These are phyloP conservation scores for Podaxis mareebaensis DNA, from an alignment of 768 basidiomycete genomes.

Conservation along the genomic window DNA sequence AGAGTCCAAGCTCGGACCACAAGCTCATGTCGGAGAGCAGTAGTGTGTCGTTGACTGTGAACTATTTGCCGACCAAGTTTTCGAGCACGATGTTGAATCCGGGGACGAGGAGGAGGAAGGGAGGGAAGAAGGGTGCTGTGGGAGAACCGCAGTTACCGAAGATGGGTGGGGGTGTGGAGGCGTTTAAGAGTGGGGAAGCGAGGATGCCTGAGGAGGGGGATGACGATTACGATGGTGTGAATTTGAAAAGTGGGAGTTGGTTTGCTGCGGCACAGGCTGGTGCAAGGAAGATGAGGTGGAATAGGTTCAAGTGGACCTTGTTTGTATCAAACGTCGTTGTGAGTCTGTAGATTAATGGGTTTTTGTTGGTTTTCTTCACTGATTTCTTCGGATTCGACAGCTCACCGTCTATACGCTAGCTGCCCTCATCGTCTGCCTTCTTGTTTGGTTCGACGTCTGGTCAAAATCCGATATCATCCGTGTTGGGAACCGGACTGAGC, in stretches of 20 bases:
- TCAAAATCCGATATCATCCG: conserved; percentile 68
- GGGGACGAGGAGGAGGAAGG: conserved; percentile 41
- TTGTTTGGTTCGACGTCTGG: conserved; percentile 81
- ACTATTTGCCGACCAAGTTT: conserved; percentile 31
- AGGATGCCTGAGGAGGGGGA: conserved; percentile 53
- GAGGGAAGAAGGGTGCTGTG: conserved; percentile 17
- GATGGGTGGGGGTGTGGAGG: conserved; percentile 71
- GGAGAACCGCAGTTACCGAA: conserved; percentile 40
- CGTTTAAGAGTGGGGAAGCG: conserved; percentile 52
- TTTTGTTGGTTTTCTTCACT: background rate
- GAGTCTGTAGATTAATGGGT: conserved; percentile 11
- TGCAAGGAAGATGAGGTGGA: conserved; percentile 65
- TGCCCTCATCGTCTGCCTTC: conserved; percentile 62
- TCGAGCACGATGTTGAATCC: conserved; percentile 33
- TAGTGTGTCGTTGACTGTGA: conserved; percentile 26
- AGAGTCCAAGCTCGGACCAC: background rate
- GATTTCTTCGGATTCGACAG: conserved; percentile 16
- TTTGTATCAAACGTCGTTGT: conserved; percentile 60
- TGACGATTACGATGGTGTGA: conserved; percentile 54
- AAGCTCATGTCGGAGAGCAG: conserved; percentile 17
- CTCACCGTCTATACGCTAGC: conserved; percentile 62
- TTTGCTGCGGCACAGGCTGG: background rate
- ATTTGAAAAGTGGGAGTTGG: conserved; percentile 36
- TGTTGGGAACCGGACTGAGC: conserved; percentile 65
- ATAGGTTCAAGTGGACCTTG: conserved; percentile 77